These are phyloP conservation scores for Typha latifolia DNA, from an alignment of 176 grass and related monocot genomes.

Conservation along the genomic window DNA sequence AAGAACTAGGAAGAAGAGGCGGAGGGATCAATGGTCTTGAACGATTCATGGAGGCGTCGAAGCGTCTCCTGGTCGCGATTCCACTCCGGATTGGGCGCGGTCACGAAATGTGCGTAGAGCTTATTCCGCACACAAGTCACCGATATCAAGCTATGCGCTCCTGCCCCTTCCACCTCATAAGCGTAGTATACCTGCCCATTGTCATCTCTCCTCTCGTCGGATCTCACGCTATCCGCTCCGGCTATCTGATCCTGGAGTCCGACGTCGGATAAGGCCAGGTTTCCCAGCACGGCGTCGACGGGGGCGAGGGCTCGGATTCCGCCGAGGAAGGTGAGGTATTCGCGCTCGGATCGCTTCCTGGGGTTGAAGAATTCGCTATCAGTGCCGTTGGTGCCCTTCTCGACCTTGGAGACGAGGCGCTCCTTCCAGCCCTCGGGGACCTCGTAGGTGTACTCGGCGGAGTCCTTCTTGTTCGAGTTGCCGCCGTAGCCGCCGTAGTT, in stretches of 20 bases:
- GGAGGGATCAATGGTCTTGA: conserved; percentile 53
- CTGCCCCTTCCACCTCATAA: conserved; percentile 75
- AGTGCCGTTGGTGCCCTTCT: conserved; percentile 98
- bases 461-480: conserved; percentile 85
- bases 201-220: conserved; percentile 33
- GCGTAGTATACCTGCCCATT: conserved; percentile 78
- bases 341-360: conserved; percentile 64
- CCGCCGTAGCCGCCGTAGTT: conserved; percentile 96
- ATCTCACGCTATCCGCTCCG: conserved; percentile 45
- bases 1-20: neutral
- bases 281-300: conserved; percentile 62
- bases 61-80: conserved; percentile 57
- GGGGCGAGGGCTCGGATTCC: conserved; percentile 78
- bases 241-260: conserved; percentile 85
- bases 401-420: conserved; percentile 85
- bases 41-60: conserved; percentile 75
- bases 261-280: conserved; percentile 87
- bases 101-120: conserved; percentile 86
- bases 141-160: conserved; percentile 71
- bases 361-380: conserved; percentile 98
- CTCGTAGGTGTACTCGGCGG: conserved; percentile 88
- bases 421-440: conserved; percentile 85
- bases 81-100: conserved; percentile 73
- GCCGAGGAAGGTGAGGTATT: conserved; percentile 81
- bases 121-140: conserved; percentile 87